phyloP scores from a whole-genome alignment of 805 yeast species.

The Starmerella gropengiesseri region DNA sequence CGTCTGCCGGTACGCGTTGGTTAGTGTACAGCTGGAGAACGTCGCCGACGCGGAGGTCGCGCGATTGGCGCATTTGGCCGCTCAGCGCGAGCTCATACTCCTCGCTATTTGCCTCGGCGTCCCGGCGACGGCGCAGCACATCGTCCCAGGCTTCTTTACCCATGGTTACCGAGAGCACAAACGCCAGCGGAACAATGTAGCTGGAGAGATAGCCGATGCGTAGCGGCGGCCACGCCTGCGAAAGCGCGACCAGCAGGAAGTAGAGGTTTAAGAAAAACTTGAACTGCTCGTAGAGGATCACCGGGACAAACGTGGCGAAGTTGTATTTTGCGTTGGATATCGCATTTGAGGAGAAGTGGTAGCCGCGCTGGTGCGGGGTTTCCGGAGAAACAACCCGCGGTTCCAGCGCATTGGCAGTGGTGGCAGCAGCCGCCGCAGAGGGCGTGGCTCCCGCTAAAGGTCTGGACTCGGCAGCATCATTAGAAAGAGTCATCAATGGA shows the following conservation, averaged over 20 bases:
- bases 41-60: conserved; percentile 75
- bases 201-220: conserved; percentile 90
- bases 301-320: conserved; percentile 76
- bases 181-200: conserved; percentile 86
- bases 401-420: neutral
- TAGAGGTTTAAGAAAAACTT: conserved; percentile 91
- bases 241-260: conserved; percentile 82
- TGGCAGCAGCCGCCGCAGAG: neutral
- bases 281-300: conserved; percentile 87
- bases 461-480: conserved; percentile 2
- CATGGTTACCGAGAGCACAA: conserved; percentile 88
- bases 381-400: conserved; percentile 12
- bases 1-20: conserved; percentile 86
- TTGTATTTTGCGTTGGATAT: conserved; percentile 91
- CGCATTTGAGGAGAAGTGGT: conserved; percentile 50
- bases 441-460: conserved; percentile 1
- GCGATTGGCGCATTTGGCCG: conserved; percentile 37
- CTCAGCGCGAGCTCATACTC: conserved; percentile 51
- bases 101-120: conserved; percentile 78
- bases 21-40: conserved; percentile 68
- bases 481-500: conserved; percentile 15
- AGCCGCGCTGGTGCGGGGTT: conserved; percentile 18
- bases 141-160: conserved; percentile 93
- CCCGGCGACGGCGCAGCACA: conserved; percentile 79
- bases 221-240: conserved; percentile 80